Percentiles rank a stretch among this genome's conserved stretches.
These are phyloP conservation scores for Bipolaris oryzae DNA, from an alignment of 2,329 filamentous ascomycete species.

Conservation along the genomic window DNA sequence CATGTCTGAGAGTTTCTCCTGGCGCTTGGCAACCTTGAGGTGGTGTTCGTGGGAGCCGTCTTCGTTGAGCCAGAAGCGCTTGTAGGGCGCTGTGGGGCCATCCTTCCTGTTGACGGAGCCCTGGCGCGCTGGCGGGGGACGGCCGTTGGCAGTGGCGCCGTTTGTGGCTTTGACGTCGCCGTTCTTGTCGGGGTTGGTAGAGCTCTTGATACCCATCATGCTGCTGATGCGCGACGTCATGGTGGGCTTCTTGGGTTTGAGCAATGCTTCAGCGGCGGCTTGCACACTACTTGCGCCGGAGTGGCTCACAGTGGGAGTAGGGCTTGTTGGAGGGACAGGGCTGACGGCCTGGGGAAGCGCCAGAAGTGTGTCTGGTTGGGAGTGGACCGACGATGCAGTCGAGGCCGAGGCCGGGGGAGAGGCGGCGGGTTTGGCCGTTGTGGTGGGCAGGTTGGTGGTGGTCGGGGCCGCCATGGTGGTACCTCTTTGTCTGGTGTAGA, in stretches of 20 bases:
- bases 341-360: conserved; percentile 35
- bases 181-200: conserved; percentile 34
- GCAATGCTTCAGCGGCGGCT: conserved; percentile 40
- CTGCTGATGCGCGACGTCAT: conserved; percentile 52
- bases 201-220: conserved; percentile 47
- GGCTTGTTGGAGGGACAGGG: conserved; percentile 4
- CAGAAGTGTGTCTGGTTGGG: conserved; percentile 41
- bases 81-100: conserved; percentile 33
- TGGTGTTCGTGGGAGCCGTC: conserved; percentile 83
- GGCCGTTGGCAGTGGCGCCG: conserved; percentile 30
- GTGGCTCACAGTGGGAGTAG: conserved; percentile 16
- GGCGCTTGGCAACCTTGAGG: conserved; percentile 85
- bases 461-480: conserved; percentile 43
- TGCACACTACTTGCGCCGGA: conserved; percentile 36
- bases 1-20: conserved; percentile 94
- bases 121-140: conserved; percentile 40
- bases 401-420: conserved; percentile 45
- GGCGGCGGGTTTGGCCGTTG: conserved; percentile 33
- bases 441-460: conserved; percentile 34
- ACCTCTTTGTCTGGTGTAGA: conserved; percentile 10
- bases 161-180: conserved; percentile 39
- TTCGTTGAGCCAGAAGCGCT: conserved; percentile 63
- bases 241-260: conserved; percentile 49
- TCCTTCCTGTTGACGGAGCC: conserved; percentile 42
- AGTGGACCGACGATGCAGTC: conserved; percentile 47